phyloP scores from a whole-genome alignment of 352 stramenopile species.

The Elongisporangium prolatum region DNA sequence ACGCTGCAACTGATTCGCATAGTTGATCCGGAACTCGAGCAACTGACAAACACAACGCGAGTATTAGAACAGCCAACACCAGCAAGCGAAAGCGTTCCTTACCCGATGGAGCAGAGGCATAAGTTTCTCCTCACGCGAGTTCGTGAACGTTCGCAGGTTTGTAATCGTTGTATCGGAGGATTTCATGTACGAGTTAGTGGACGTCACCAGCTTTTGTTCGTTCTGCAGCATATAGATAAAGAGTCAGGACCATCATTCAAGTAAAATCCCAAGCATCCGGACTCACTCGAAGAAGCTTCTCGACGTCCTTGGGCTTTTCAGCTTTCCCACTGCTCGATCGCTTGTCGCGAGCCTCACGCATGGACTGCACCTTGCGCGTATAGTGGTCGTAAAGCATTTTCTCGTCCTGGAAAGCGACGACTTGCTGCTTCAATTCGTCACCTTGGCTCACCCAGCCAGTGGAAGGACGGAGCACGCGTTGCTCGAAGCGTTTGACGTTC shows the following conservation, averaged over 20 bases:
- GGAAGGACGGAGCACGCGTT: conserved; percentile 52
- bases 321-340: conserved; percentile 34
- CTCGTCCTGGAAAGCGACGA: conserved; percentile 47
- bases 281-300: conserved; percentile 65
- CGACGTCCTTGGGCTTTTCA: conserved; percentile 71
- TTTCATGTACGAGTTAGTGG: conserved; percentile 64
- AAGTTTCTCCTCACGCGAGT: conserved; percentile 51
- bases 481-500: conserved; percentile 44
- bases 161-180: conserved; percentile 54
- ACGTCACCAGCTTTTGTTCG: conserved; percentile 68
- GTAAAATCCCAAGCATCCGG: neutral
- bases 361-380: conserved; percentile 57
- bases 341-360: conserved; percentile 68
- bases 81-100: neutral
- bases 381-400: conserved; percentile 81
- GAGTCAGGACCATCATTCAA: neutral
- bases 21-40: conserved; percentile 58
- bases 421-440: conserved; percentile 34
- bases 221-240: conserved; percentile 20
- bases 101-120: conserved; percentile 57
- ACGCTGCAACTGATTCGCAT: conserved; percentile 49
- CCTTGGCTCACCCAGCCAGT: conserved; percentile 54
- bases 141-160: conserved; percentile 57
- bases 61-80: neutral
- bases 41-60: conserved; percentile 12